Evolutionary conservation across 1,284 basidiomycete species (phyloP), one percentile per base, ranked within the genome.

Genomic region (Puccinia coronata): DNA sequence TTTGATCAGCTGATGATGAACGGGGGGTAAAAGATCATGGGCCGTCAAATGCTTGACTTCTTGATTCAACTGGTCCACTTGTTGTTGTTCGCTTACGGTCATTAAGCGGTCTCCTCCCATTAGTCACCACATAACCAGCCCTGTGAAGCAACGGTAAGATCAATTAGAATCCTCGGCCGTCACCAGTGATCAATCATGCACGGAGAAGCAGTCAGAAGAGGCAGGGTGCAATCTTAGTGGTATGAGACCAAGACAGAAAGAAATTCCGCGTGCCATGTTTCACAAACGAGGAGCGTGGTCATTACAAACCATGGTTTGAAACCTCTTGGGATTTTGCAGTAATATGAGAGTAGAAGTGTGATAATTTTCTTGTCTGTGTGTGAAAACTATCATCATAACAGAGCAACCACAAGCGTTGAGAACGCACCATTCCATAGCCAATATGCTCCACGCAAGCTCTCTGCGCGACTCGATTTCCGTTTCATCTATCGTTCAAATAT

Each of bases 401-500:
- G n/a, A n/a, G n/a, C n/a, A 23, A 23, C 18, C 9, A 4, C 61
- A 65, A 34, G 23, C 18, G n/a, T 51, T 47, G n/a, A 39, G 14
- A 43, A 80, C 78, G 28, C 12, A 80, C 78, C 78, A 72, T 65
- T 80, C 69, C 31, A 80, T 57, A 28, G 28, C 41, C 34, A 71
- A 36, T n/a, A 80, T 61, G 5, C 18, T 18, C 67, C 78, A 72
- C 12, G 70, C 78, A 47, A 80, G 47, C 20, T 72, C 43, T 28
- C 78, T 70, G 28, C 78, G 36, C 55, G 69, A 72, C 65, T 80
- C 70, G 14, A 80, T 25, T 55, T 80, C 78, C n/a, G 36, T 59
- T 31, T 43, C 57, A 53, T 57, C 59, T 9, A 72, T 16, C 23
- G 55, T 51, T 31, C 73, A 18, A 53, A 55, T 41, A 41, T 80